Base-by-base conservation (phyloP, 2,329 filamentous ascomycete species). In the Paecilomyces niveus region DNA sequence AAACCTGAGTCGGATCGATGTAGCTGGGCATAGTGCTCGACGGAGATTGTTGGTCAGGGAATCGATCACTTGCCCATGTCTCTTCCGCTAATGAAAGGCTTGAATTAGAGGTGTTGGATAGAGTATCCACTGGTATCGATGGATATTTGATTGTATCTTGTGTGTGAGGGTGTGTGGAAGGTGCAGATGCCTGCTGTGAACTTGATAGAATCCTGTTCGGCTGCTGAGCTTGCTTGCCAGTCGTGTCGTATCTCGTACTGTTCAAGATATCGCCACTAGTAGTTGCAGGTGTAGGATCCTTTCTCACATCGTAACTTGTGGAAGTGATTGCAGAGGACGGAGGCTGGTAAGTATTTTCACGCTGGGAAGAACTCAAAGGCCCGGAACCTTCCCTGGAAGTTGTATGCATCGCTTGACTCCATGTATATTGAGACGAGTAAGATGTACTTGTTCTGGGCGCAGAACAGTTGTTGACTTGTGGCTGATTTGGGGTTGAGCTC, bases 1-100 rank as follows among this genome's bases (percentile, higher is more conserved):
- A 83, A 2, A 83, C 78, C 53, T 80, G 78, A 53, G 73, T 80
- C 2, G 81, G 81, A 65, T 83, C 78, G 21, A 83, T 79, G 1
- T 80, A 83, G 3, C 68, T 74, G 3, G 76, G 66, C 52, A 73
- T 69, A 15, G 66, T 54, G 45, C n/a, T 53, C 6, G 58, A 49
- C 21, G 63, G 39, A 1, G 60, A 55, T 10, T 50, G 33, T 26
- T 61, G 59, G 49, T 31, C 33, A 21, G 54, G 11, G 18, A 56
- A 52, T 49, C 54, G 58, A 11, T 55, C 31, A n/a, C 53, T 55
- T 13, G 56, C 53, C 15, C 49, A 54, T 8, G 56, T 54, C 11
- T 53, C 18, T 15, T 55, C 57, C 7, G 55, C 57, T 55, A 59
- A 24, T 58, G 58, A 26, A 57, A 60, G 50, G 13, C 22, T 29